Evolutionary conservation across 2,329 filamentous ascomycete species (phyloP), one percentile per base, ranked within the genome.

Genomic region (Bipolaris oryzae): DNA sequence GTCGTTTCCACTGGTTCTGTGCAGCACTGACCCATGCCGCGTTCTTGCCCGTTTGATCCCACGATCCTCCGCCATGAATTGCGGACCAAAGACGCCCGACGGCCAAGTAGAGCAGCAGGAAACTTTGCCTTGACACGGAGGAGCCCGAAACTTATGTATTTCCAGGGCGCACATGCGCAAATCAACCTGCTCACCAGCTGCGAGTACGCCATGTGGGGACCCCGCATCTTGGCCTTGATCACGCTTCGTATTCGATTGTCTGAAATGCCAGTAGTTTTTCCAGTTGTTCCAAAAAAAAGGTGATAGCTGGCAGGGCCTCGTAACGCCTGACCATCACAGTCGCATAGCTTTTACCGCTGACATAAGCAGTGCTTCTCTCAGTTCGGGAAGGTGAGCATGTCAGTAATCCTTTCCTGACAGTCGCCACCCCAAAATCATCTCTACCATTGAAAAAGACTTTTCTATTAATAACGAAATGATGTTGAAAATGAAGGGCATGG

Each of bases 401-500:
- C 11, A 41, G n/a, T 6, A 18, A 28, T 28, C 18, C 4, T 18
- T 20, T 41, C 10, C 5, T 21, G 7, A 10, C 25, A 28, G 25
- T 28, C 37, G 31, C 60, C 1, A 60, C 51, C 48, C 61, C 53
- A 11, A 59, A 10, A 9, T n/a, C 34, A 16, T 37, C 6, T 16
- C 20, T 41, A n/a, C 5, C 5, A 6, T 15, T 6, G 50, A 15
- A 67, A 25, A 4, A 7, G n/a, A 7, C 7, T n/a, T 18, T 13
- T 7, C 23, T 33, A 15, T 15, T 9, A 15, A 47, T 2, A 16
- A 64, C 69, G 46, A 73, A 62, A 72, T 72, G 60, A 66, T 64
- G 47, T 73, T 70, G 67, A 72, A 74, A 13, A 69, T 50, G 61
- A 80, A 79, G 1, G 79, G 69, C 78, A 82, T 80, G 3, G 80